phyloP scores from a whole-genome alignment of 2,329 filamentous ascomycete species.

The Daldinia sp. region DNA sequence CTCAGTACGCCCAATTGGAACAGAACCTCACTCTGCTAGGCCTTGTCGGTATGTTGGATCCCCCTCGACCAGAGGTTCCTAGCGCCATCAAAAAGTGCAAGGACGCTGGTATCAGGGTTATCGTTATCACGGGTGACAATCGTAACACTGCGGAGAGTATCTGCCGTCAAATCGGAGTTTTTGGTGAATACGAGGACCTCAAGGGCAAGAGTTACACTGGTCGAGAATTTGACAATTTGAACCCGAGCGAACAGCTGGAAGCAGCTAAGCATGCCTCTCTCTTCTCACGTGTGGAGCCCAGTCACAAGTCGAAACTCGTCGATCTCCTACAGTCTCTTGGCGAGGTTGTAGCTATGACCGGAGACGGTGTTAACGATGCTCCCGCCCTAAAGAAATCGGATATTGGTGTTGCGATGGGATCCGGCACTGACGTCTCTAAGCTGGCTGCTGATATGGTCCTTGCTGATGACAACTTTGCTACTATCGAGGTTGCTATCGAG shows the following conservation, averaged over 20 bases:
- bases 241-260: slow-evolving; percentile 80
- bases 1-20: slow-evolving; percentile 88
- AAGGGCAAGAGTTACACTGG: slow-evolving; percentile 95
- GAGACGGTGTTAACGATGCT: slow-evolving; percentile 98
- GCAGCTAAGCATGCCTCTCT: slow-evolving; percentile 88
- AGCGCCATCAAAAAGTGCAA: slow-evolving; percentile 89
- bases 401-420: slow-evolving; percentile 99
- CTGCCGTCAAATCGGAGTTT: slow-evolving; percentile 96
- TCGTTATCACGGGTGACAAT: slow-evolving; percentile 98
- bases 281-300: slow-evolving; percentile 95
- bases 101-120: slow-evolving; percentile 92
- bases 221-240: slow-evolving; percentile 90
- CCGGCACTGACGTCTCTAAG: slow-evolving; percentile 96
- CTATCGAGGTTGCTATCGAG: slow-evolving; percentile 94
- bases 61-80: slow-evolving; percentile 91
- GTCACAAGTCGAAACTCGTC: slow-evolving; percentile 97
- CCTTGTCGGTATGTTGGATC: slow-evolving; percentile 95
- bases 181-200: slow-evolving; percentile 83
- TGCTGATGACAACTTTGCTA: slow-evolving; percentile 98
- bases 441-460: slow-evolving; percentile 98
- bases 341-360: slow-evolving; percentile 99
- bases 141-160: slow-evolving; percentile 98
- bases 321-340: slow-evolving; percentile 93
- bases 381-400: slow-evolving; percentile 98
- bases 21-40: slow-evolving; percentile 95